Base-by-base conservation (phyloP, 352 stramenopile species). In the Globisporangium paroecandrum region DNA sequence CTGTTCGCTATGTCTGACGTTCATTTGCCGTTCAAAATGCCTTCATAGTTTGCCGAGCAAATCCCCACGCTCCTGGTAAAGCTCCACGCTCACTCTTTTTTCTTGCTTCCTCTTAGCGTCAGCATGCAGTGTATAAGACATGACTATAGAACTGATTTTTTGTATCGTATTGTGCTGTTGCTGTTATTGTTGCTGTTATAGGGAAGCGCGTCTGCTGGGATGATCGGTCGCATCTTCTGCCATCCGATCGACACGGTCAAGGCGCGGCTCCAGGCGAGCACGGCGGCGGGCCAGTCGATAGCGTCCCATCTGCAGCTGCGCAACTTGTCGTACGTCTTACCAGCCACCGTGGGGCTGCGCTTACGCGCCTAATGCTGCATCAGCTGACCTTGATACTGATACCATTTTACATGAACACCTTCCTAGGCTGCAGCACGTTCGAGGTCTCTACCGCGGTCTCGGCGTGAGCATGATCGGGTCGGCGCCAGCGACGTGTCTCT, bases 401-500 rank as follows among this genome's bases (percentile, higher is more conserved):
- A 8, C 41, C 20, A 47, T 47, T 13, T 47, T 8, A 15, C 15
- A 47, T 59, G 18, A 3, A 18, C 38, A 34, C 6, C 10, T 47
- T n/a, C 18, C 34, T 63, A 86, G 78, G 53, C 1, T 83, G 25
- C 59, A 75, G 46, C 81, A 89, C n/a, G 43, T 93, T 29, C 82
- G 85, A 7, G 90, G 94, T 2, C 77, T 99, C 4, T 99, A 99
- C 75, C 84, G 94, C 59, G 98, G 98, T 3, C 91, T 99, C 65
- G 95, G 93, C 20, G 94, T 98, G 18, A 97, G 97, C 43, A 87
- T 99, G 68, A 60, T 99, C 25, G 95, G 95, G 10, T 98, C 96
- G 13, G 97, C 96, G 51, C 97, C 97, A 10, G 98, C 93, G 1
- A 98, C 94, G 56, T 97, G 97, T 68, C 73, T 99, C 5, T 99